These are phyloP conservation scores for Athelia psychrophila DNA, from an alignment of 1,284 basidiomycete genomes.

Conservation along the genomic window DNA sequence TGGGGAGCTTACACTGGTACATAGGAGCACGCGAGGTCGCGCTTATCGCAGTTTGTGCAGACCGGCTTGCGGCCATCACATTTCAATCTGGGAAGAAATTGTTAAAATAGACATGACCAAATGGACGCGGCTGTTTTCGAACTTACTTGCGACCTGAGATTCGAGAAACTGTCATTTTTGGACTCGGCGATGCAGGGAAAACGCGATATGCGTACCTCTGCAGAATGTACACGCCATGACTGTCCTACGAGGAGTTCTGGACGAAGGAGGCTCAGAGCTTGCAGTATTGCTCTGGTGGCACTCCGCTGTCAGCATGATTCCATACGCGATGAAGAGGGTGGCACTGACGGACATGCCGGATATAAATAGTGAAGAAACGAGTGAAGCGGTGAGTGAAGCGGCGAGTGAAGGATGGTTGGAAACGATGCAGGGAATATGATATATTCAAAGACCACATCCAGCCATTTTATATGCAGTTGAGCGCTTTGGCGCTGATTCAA, in stretches of 20 bases:
- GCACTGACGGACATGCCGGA: neutral
- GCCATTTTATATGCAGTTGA: neutral
- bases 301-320: neutral
- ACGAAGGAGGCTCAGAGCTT: conserved; percentile 10
- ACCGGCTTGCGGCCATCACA: conserved; percentile 53
- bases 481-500: too few species aligned
- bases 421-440: neutral
- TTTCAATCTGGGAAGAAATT: conserved; percentile 42
- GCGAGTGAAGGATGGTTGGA: too few species aligned
- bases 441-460: neutral
- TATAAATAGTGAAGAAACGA: neutral
- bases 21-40: conserved; percentile 48
- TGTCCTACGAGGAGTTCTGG: conserved; percentile 46
- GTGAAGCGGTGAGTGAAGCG: too few species aligned
- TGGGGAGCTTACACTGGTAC: conserved; percentile 48
- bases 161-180: neutral
- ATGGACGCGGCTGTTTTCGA: too few species aligned
- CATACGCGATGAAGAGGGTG: neutral
- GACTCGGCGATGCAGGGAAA: conserved; percentile 1
- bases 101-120: too few species aligned
- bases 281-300: neutral
- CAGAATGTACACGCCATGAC: conserved; percentile 60
- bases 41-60: conserved; percentile 51
- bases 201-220: conserved; percentile 35
- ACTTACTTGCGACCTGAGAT: conserved; percentile 45